Evolutionary conservation across 2,329 filamentous ascomycete genomes (phyloP), one percentile per base, ranked within the genome.

Genomic region (Fusarium sp.): DNA sequence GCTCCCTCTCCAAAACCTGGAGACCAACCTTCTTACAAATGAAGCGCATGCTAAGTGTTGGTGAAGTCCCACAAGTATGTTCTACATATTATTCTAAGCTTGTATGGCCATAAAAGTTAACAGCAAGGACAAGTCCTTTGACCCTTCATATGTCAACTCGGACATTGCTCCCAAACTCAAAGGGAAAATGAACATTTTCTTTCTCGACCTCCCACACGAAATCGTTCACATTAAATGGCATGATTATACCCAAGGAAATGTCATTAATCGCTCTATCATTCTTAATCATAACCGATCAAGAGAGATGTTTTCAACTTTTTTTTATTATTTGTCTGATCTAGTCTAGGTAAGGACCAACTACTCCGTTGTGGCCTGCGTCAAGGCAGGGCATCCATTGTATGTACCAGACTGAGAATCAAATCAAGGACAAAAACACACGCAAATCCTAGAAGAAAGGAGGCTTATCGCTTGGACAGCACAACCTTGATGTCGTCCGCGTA

Each of bases 401-500:
- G 10, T 29, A 29, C 24, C 48, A 31, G 48, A 29, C 48, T 18
- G 22, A 50, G 5, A 27, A 50, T 50, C 45, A 22, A 50, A 50
- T 18, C 9, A 6, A 50, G 29, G 10, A 27, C 48, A 52, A 52
- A 52, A 29, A 31, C 11, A 52, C 27, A 31, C 27, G 48, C 24
- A 31, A 52, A 52, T 14, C 48, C 48, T n/a, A 29, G 18, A 52
- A 52, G 24, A 52, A 31, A 54, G 48, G 29, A 18, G 13, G 8
- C 13, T 45, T 2, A 59, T 24, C 70, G 74, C 58, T 68, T 78
- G 14, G 62, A 77, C 20, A 81, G 64, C 14, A 71, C 59, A 7
- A 79, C 79, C 27, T 70, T 76, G 27, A 81, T 75, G 50, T 81
- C 80, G 13, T 76, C 78, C 2, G 68, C 76, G 9, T 78, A 80